phyloP scores from a whole-genome alignment of 2,329 filamentous ascomycete genomes.

The Septoria petroselini region DNA sequence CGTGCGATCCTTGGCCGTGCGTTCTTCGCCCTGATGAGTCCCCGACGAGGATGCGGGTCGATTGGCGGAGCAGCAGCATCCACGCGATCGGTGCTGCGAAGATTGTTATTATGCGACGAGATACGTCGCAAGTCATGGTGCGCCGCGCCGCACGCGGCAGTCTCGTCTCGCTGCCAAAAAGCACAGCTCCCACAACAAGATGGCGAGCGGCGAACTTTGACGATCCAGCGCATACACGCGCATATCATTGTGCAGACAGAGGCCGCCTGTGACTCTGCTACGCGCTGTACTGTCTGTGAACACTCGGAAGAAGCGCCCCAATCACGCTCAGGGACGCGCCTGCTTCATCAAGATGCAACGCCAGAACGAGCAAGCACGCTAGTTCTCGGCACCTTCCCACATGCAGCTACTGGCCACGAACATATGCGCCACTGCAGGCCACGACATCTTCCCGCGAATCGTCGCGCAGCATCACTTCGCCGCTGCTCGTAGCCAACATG shows the following conservation, averaged over 20 bases:
- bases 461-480: background rate
- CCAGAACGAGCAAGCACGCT: constrained; percentile 3
- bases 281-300: constrained; percentile 2
- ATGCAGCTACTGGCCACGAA: constrained; percentile 14
- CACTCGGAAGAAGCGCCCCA: constrained; percentile 14
- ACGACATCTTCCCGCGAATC: constrained; percentile 5
- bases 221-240: background rate
- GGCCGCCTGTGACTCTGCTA: constrained; percentile 1
- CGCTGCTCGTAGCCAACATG: constrained; percentile 12
- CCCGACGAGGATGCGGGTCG: too few relatives aligned
- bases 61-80: too few relatives aligned
- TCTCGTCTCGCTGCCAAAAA: background rate
- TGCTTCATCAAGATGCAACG: background rate
- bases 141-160: background rate
- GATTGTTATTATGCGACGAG: too few relatives aligned
- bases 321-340: constrained; percentile 1
- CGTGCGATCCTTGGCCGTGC: too few relatives aligned
- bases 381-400: constrained; percentile 8
- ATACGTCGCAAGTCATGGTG: background rate
- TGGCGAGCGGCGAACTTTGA: background rate
- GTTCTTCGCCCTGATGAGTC: too few relatives aligned
- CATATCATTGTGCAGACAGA: background rate
- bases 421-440: constrained; percentile 3
- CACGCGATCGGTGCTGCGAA: too few relatives aligned
- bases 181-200: background rate